phyloP scores from a whole-genome alignment of 805 yeast genomes.

The Wickerhamiella allomyrinae region DNA sequence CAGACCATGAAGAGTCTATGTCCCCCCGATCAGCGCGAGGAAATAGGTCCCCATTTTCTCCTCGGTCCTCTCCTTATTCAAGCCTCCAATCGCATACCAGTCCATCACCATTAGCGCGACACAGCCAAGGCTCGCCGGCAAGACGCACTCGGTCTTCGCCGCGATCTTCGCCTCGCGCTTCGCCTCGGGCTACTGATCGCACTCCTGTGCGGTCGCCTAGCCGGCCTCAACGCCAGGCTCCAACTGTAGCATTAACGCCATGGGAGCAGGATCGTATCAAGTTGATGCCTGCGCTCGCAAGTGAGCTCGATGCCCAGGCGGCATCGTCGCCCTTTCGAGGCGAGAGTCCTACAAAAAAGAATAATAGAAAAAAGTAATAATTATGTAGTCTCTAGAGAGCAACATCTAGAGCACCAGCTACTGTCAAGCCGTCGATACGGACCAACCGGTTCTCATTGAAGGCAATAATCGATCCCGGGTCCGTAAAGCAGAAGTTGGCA shows the following conservation, averaged over 20 bases:
- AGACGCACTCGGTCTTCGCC: neutral
- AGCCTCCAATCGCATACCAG: neutral
- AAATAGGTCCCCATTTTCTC: neutral
- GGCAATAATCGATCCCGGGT: conserved; percentile 16
- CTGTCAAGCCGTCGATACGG: neutral
- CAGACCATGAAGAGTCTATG: neutral
- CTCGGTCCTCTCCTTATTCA: neutral
- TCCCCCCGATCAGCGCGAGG: neutral
- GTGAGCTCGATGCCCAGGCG: conserved; percentile 4
- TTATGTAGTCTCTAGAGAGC: neutral
- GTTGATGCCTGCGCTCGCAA: conserved; percentile 2
- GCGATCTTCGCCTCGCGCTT: neutral
- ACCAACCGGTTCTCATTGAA: conserved; percentile 15
- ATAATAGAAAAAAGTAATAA: neutral
- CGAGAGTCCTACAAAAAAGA: neutral
- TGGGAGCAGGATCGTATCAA: conserved; percentile 21
- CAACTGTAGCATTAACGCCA: conserved; percentile 17
- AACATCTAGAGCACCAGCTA: neutral
- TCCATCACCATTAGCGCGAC: neutral
- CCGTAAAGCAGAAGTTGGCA: conserved; percentile 20
- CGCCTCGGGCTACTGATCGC: neutral
- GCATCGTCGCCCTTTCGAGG: neutral
- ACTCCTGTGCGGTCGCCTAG: neutral
- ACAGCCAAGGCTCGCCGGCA: no score
- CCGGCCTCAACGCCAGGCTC: neutral